Percentiles rank a stretch among this genome's conserved stretches.
These are phyloP conservation scores for Beauveria scarabaeidicola DNA, from an alignment of 2,329 filamentous ascomycete genomes.

Conservation along the genomic window DNA sequence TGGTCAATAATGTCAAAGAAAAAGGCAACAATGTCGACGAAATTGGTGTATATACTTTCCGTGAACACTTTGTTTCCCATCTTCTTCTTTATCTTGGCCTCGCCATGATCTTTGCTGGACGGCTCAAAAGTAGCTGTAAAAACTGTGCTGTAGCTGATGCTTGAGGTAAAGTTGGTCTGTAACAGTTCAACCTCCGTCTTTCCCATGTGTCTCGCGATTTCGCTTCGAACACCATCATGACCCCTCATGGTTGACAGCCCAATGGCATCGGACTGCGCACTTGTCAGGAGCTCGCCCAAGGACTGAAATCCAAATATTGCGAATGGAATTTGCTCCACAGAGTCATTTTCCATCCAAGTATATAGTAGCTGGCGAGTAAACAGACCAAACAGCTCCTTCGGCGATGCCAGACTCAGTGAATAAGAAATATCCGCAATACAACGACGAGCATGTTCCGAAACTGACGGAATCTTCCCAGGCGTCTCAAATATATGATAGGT, in stretches of 20 bases:
- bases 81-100: constrained; percentile 58
- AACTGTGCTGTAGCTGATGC: constrained; percentile 75
- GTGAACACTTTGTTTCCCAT: constrained; percentile 60
- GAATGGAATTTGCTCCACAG: constrained; percentile 67
- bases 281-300: constrained; percentile 58
- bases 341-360: constrained; percentile 70
- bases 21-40: constrained; percentile 66
- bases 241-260: constrained; percentile 77
- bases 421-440: constrained; percentile 61
- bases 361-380: constrained; percentile 86
- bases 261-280: constrained; percentile 68
- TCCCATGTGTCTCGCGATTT: constrained; percentile 51
- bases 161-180: constrained; percentile 62
- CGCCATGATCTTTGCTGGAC: constrained; percentile 43
- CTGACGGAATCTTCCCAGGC: constrained; percentile 60
- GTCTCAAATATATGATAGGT: constrained; percentile 94
- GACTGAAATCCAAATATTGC: constrained; percentile 71
- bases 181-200: constrained; percentile 50
- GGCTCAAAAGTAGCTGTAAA: constrained; percentile 32
- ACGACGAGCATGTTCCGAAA: constrained; percentile 60
- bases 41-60: constrained; percentile 56
- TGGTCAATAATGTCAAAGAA: constrained; percentile 73
- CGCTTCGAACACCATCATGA: constrained; percentile 53
- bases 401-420: constrained; percentile 54
- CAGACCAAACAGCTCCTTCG: constrained; percentile 66